Evolutionary conservation across 805 yeast genomes (phyloP).

Genomic region (Wickerhamiella shivajii): DNA sequence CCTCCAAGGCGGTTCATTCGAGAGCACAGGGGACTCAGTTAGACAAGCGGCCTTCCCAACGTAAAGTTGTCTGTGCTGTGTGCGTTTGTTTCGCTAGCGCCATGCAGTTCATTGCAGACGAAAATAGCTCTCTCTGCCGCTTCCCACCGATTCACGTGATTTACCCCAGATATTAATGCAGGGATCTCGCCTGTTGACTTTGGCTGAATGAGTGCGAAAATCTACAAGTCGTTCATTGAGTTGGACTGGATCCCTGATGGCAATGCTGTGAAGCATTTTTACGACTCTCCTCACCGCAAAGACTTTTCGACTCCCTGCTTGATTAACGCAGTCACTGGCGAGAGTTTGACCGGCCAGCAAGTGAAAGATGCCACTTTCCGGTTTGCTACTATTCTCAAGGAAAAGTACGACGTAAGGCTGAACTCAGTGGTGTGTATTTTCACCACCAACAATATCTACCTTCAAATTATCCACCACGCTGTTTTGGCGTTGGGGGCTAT

Average conservation of each 20-base stretch:
- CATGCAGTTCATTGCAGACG: too few relatives aligned
- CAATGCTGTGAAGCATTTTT: slow-evolving; percentile 3
- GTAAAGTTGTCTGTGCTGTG: too few relatives aligned
- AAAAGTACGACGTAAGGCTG: slow-evolving; percentile 10
- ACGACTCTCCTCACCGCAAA: not conserved
- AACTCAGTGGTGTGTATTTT: slow-evolving; percentile 21
- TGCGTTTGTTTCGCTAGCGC: too few relatives aligned
- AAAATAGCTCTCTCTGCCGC: too few relatives aligned
- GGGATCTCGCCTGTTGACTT: too few relatives aligned
- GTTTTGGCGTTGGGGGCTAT: slow-evolving; percentile 19
- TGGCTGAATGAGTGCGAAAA: too few relatives aligned
- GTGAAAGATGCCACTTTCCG: slow-evolving; percentile 5
- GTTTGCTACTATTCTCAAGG: slow-evolving; percentile 13
- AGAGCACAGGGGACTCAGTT: too few relatives aligned
- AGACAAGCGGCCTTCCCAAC: too few relatives aligned
- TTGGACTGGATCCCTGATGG: slow-evolving; percentile 5
- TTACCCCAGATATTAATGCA: too few relatives aligned
- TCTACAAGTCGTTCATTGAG: too few relatives aligned
- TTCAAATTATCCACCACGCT: slow-evolving; percentile 20
- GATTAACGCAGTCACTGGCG: slow-evolving; percentile 14
- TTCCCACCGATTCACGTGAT: too few relatives aligned
- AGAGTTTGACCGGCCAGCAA: slow-evolving; percentile 11
- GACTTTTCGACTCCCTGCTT: not conserved
- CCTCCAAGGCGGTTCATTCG: too few relatives aligned
- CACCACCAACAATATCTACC: slow-evolving; percentile 17